Percentiles rank a stretch among this genome's conserved stretches.
These are phyloP conservation scores for Pseudocercospora macadamiae DNA, from an alignment of 2,329 filamentous ascomycete species.

Conservation along the genomic window DNA sequence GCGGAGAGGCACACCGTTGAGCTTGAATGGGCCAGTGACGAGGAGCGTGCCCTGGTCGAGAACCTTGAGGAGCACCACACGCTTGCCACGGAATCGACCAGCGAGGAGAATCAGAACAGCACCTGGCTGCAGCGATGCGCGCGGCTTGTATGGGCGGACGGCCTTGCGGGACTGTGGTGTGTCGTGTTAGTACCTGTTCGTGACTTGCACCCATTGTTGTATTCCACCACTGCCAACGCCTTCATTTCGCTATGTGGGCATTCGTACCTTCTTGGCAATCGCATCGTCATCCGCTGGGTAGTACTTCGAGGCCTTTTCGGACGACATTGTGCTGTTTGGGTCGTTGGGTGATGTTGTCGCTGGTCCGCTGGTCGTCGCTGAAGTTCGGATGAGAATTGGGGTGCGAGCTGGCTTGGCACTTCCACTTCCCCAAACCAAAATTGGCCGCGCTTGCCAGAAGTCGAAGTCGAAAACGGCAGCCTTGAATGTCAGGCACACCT, in stretches of 20 bases:
- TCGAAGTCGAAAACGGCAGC: not conserved
- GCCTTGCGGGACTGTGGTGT: conserved; percentile 83
- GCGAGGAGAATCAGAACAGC: conserved; percentile 98
- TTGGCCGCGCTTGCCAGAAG: not conserved
- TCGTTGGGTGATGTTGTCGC: conserved; percentile 16
- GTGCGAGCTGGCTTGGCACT: conserved; percentile 6
- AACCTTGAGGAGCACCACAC: conserved; percentile 97
- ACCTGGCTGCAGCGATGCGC: conserved; percentile 88
- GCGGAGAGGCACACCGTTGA: conserved; percentile 98
- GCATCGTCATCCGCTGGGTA: conserved; percentile 93
- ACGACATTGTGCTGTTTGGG: no score
- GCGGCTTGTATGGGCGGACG: conserved; percentile 82
- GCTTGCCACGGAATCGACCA: conserved; percentile 99
- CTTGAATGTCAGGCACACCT: not conserved
- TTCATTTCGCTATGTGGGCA: not conserved
- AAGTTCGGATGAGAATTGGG: not conserved
- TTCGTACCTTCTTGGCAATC: conserved; percentile 88
- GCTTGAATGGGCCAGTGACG: conserved; percentile 99
- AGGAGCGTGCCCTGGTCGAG: conserved; percentile 97
- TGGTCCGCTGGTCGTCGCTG: conserved; percentile 13
- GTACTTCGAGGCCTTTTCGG: conserved; percentile 98
- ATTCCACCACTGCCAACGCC: not conserved
- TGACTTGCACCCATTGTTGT: conserved; percentile 8
- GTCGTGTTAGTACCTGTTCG: conserved; percentile 21
- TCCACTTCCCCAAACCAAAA: not conserved